A percentile compares a stretch with the other conserved stretches of the same genome.
These are phyloP conservation scores for Zarea fungicola DNA, from an alignment of 2,329 filamentous ascomycete species.

Conservation along the genomic window DNA sequence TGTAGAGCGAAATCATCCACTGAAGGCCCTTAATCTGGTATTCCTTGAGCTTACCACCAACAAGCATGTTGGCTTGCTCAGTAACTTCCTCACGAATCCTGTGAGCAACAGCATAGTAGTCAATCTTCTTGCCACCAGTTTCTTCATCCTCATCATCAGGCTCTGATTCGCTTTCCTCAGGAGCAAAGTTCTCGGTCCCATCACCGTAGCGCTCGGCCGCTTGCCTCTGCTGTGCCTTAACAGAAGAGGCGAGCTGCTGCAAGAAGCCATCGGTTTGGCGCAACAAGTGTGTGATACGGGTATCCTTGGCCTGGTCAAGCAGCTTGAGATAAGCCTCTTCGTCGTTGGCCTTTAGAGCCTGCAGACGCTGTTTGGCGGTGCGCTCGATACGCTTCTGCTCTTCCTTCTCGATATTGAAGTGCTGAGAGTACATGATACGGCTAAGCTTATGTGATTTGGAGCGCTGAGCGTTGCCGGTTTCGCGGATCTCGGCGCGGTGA, in stretches of 20 bases:
- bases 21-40: constrained; percentile 98
- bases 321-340: constrained; percentile 98
- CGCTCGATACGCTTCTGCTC: constrained; percentile 97
- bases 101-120: constrained; percentile 98
- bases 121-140: constrained; percentile 71
- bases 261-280: constrained; percentile 97
- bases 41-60: constrained; percentile 90
- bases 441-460: constrained; percentile 80
- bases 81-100: constrained; percentile 89
- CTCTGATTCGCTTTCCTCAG: constrained; percentile 61
- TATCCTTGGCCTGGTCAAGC: constrained; percentile 97
- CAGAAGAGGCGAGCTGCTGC: constrained; percentile 88
- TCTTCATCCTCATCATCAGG: constrained; percentile 65
- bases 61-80: constrained; percentile 75
- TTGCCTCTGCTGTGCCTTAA: constrained; percentile 87
- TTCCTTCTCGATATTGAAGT: constrained; percentile 97
- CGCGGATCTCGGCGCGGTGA: constrained; percentile 73
- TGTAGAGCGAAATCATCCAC: constrained; percentile 99
- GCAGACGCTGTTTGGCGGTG: constrained; percentile 98
- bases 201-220: constrained; percentile 74
- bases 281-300: constrained; percentile 94
- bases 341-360: constrained; percentile 97
- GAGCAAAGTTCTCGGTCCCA: constrained; percentile 41
- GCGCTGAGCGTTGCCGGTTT: constrained; percentile 60
- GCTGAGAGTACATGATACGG: constrained; percentile 80